Base-by-base conservation (phyloP, 768 basidiomycete species). In the Nidularia pulvinata region DNA sequence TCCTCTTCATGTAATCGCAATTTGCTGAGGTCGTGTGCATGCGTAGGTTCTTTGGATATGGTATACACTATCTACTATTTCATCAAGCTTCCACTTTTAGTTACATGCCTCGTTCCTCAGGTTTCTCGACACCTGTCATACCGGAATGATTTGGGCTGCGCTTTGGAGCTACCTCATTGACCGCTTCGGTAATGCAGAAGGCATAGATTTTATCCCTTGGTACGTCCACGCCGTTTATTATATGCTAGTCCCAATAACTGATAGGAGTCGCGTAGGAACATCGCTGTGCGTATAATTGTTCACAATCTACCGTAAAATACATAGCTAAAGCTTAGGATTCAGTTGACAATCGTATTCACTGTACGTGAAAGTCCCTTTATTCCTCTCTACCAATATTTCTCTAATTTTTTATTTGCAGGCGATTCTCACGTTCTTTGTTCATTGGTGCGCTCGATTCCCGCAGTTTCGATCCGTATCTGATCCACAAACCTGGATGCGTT, bases 381-480 rank as follows among this genome's bases (percentile, higher is more conserved):
- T n/a, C n/a, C 11, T 9, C 7, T 48, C 10, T 19, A 33, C 25
- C n/a, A 14, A 37, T 5, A 6, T 11, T 32, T 19, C 7, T 47
- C 19, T 7, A 25, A 35, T 32, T 25, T 25, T 30, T 7, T 4
- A 46, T 1, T 16, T 6, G 1, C 43, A 76, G 79, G 80, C 78
- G 1, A 58, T 77, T 30, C 64, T 80, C 33, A 82, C 80, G 0
- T 74, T 80, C 49, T 67, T 80, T 25, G 80, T 82, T 4, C 80
- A 82, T 54, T 77, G 80, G 79, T 81, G 54, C 33, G 70, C 50
- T n/a, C 11, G 45, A 25, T 25, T 25, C 25, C 25, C 25, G 25
- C 25, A 25, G 25, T 42, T 36, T 25, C 32, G 7, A 3, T 35
- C 7, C 16, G 11, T 37, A 22, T 7, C 22, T 10, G 11, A 32